Evolutionary conservation across 2,329 filamentous ascomycete species (phyloP), one percentile per base, ranked within the genome.

Genomic region (Colletotrichum sp.): DNA sequence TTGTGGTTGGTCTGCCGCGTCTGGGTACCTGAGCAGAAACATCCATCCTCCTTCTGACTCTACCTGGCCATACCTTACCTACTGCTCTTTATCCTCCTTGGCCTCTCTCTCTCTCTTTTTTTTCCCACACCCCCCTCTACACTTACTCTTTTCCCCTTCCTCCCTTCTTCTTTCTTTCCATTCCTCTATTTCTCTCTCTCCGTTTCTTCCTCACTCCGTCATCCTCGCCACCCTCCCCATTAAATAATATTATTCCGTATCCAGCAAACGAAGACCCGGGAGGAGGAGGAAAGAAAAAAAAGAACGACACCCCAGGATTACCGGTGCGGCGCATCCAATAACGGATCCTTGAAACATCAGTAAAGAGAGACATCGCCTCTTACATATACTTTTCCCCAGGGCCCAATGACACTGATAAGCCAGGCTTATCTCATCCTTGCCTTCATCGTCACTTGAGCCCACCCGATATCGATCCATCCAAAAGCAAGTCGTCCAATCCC

Each of bases 341-440:
- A 72, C 62, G 69, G 69, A 59, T 49, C 57, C 55, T 68, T 76
- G 39, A 74, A 64, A 4, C 30, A 55, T 8, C 70, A 59, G 16
- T 32, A 74, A 57, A 39, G 26, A 59, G 64, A 69, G 62, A 78
- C 59, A 69, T 73, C 44, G 67, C 28, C 73, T 76, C 64, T 76
- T 73, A 73, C 64, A 76, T 76, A 64, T 73, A 60, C 64, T 71
- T 75, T 63, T 28, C 75, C 70, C 36, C 71, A 32, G 69, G 79
- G 79, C 80, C 85, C 86, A 88, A 91, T 91, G 89, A 90, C 89
- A 86, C 86, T 85, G 87, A 90, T 89, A 89, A 89, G 87, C 85
- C 85, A 87, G 84, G 86, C 89, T 89, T 90, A 90, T 90, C 89
- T 91, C 81, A 86, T 89, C 83, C 85, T 90, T 79, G 86, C 84